Evolutionary conservation across 2,329 filamentous ascomycete genomes (phyloP).

Genomic region (Stagonosporopsis tanaceti): DNA sequence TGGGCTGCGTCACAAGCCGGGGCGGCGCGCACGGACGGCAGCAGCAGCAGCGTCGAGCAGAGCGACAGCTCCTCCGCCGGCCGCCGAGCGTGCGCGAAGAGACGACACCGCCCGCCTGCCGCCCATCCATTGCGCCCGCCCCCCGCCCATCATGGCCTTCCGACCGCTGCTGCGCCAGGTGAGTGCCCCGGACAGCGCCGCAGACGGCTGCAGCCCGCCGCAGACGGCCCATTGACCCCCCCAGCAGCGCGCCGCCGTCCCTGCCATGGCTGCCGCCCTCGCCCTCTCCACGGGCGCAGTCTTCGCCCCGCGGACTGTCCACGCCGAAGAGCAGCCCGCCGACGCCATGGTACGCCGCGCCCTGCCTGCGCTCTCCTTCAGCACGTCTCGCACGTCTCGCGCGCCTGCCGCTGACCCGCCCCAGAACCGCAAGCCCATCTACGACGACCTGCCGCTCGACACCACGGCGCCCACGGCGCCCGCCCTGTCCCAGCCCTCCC

Average conservation of each 20-base stretch:
- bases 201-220: no score
- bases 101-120: slow-evolving; percentile 27
- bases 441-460: slow-evolving; percentile 67
- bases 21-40: no score
- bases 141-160: slow-evolving; percentile 58
- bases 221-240: slow-evolving; percentile 17
- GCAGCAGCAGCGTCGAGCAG: no score
- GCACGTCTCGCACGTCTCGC: not conserved
- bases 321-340: slow-evolving; percentile 56
- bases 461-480: slow-evolving; percentile 43
- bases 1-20: not conserved
- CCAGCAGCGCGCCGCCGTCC: slow-evolving; percentile 58
- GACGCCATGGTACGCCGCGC: slow-evolving; percentile 29
- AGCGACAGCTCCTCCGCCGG: no score
- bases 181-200: slow-evolving; percentile 26
- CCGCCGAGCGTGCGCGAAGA: slow-evolving; percentile 10
- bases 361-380: no score
- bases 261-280: slow-evolving; percentile 54
- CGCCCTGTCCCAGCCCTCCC: slow-evolving; percentile 43
- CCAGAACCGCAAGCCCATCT: slow-evolving; percentile 70
- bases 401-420: not conserved
- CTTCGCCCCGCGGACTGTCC: slow-evolving; percentile 56
- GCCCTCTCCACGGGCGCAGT: slow-evolving; percentile 55
- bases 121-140: slow-evolving; percentile 44
- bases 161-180: slow-evolving; percentile 62